These are phyloP conservation scores for Scutellaria barbata DNA, from an alignment of 257 asterid species.

Conservation along the genomic window DNA sequence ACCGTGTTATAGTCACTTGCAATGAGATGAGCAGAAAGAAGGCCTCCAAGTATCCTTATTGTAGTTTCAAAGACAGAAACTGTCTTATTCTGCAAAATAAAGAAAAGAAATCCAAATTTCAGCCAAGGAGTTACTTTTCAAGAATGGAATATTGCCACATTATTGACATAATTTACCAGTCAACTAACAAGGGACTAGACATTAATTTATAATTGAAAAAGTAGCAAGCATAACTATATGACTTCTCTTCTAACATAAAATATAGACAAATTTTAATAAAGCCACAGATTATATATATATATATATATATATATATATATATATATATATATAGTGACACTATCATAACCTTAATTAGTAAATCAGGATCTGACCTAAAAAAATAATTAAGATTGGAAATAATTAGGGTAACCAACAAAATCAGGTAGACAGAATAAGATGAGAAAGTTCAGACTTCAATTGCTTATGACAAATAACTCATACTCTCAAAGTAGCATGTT, in stretches of 20 bases:
- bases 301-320: neutral
- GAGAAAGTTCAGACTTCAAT: conserved; percentile 4
- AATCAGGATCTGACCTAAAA: neutral
- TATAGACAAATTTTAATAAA: conserved; percentile 3
- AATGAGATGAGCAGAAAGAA: conserved; percentile 96
- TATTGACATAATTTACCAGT: conserved; percentile 22
- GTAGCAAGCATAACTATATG: conserved; percentile 5
- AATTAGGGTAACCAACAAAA: too few species aligned
- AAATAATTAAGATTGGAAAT: conserved; percentile 1
- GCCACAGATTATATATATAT: neutral
- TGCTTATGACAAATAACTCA: neutral
- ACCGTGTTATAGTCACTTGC: conserved; percentile 98
- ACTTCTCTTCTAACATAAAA: neutral
- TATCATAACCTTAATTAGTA: conserved; percentile 9
- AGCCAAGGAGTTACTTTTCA: conserved; percentile 25
- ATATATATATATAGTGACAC: neutral
- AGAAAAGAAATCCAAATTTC: conserved; percentile 27
- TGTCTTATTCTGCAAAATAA: conserved; percentile 83
- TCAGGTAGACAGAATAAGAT: too few species aligned
- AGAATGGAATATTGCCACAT: conserved; percentile 19
- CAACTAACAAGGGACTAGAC: conserved; percentile 25
- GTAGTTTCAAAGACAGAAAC: conserved; percentile 98
- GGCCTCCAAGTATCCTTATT: conserved; percentile 94
- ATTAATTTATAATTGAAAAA: conserved; percentile 17
- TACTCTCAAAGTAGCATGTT: neutral